A percentile compares a stretch with the other conserved stretches of the same genome.
phyloP scores from a whole-genome alignment of 495 filamentous ascomycete species.

The Podospora fimiseda region DNA sequence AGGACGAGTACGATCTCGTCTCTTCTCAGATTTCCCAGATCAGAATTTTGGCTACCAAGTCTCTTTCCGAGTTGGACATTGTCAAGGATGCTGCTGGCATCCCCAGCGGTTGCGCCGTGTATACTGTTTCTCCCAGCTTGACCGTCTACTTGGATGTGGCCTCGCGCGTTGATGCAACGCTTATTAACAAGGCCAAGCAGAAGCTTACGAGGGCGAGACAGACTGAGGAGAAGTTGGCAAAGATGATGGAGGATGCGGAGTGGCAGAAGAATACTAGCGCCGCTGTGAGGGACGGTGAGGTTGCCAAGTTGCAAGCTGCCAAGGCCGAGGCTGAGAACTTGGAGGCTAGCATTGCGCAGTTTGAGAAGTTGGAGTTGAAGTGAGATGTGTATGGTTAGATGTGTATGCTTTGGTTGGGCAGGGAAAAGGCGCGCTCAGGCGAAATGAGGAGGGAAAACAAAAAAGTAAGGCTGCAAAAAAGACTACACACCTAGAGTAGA shows the following conservation, averaged over 20 bases:
- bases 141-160: background rate
- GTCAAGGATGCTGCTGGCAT: background rate
- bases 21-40: background rate
- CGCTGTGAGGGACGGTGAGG: background rate
- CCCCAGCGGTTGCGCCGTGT: background rate
- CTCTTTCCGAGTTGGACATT: background rate
- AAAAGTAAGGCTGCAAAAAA: no score
- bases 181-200: background rate
- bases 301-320: background rate
- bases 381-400: no score
- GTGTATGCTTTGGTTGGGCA: no score
- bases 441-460: no score
- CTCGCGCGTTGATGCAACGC: background rate
- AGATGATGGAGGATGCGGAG: background rate
- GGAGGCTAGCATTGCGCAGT: background rate
- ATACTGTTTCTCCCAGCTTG: background rate
- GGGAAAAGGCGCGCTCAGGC: no score
- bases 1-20: background rate
- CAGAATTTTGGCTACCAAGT: background rate
- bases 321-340: background rate
- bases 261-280: background rate
- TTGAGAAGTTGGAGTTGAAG: slow-evolving; percentile 1
- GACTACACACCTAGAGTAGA: no score
- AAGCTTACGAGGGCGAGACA: background rate
- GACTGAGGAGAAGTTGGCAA: background rate